Conservation (phyloP, 116 monocot genomes). For the Dioscorea cayenensis region DNA sequence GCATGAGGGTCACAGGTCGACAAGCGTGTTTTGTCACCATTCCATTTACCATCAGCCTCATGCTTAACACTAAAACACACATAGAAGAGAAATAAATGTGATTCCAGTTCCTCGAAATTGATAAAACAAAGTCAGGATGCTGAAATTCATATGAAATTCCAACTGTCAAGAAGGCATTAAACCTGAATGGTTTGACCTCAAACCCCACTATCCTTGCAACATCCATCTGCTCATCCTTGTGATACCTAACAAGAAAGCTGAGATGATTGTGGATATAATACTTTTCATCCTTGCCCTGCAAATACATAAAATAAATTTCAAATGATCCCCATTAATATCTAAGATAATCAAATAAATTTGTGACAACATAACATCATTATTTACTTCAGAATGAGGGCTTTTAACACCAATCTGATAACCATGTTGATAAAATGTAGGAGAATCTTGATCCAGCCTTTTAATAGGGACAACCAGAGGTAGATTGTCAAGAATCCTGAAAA, state of each 20-base stretch:
- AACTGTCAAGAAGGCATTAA: neutral
- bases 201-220: constrained; percentile 90
- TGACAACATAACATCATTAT: neutral
- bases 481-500: constrained; percentile 90
- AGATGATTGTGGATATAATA: constrained; percentile 90
- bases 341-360: too few relatives aligned
- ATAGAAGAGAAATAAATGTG: neutral
- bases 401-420: constrained; percentile 77
- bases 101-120: neutral
- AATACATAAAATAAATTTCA: neutral
- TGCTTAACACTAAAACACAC: constrained; percentile 67
- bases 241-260: constrained; percentile 84
- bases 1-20: constrained; percentile 83
- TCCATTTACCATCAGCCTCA: constrained; percentile 78
- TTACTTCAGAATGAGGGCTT: constrained; percentile 66
- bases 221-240: constrained; percentile 61
- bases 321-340: too few relatives aligned
- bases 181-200: constrained; percentile 96
- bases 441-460: constrained; percentile 51
- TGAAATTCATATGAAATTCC: neutral
- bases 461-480: constrained; percentile 85
- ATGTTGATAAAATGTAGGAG: constrained; percentile 58
- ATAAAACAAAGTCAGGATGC: neutral
- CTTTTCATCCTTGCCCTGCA: constrained; percentile 70
- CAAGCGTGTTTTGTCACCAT: constrained; percentile 56